These are phyloP conservation scores for Fusarium neocosmosporiellum DNA, from an alignment of 2,329 filamentous ascomycete genomes.

Conservation along the genomic window DNA sequence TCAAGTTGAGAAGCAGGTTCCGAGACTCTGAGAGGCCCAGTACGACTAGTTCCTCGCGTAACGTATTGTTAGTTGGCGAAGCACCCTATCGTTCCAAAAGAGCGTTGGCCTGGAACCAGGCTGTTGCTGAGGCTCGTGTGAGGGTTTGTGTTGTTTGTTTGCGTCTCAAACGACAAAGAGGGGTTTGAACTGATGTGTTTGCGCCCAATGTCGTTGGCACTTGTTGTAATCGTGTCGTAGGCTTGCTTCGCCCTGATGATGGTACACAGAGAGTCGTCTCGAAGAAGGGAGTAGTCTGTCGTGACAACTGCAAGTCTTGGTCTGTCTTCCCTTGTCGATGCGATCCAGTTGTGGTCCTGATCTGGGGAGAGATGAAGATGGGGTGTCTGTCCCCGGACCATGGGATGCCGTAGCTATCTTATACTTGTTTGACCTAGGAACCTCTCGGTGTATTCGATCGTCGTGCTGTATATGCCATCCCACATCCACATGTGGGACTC, in stretches of 20 bases:
- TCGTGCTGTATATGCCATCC: slow-evolving; percentile 42
- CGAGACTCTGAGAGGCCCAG: background rate
- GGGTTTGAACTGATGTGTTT: background rate
- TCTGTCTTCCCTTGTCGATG: background rate
- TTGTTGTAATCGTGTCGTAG: background rate
- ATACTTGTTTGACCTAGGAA: slow-evolving; percentile 47
- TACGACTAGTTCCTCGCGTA: background rate
- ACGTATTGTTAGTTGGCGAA: background rate
- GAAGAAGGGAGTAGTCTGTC: background rate
- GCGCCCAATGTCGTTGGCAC: background rate
- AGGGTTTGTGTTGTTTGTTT: background rate
- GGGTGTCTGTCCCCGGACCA: slow-evolving; percentile 23
- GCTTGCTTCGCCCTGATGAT: background rate
- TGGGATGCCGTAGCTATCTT: slow-evolving; percentile 52
- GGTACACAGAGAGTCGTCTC: background rate
- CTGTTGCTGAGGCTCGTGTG: background rate
- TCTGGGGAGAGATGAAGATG: slow-evolving; percentile 18
- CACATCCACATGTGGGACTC: slow-evolving; percentile 47
- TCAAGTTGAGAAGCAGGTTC: background rate
- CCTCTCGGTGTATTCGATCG: slow-evolving; percentile 24
- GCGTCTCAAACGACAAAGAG: background rate
- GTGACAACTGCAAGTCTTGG: background rate
- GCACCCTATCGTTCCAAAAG: background rate
- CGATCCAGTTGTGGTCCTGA: background rate
- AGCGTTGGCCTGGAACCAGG: background rate